Percentiles rank a stretch among this genome's conserved stretches.
These are phyloP conservation scores for Margaritispora aquatica DNA, from an alignment of 495 filamentous ascomycete genomes.

Conservation along the genomic window DNA sequence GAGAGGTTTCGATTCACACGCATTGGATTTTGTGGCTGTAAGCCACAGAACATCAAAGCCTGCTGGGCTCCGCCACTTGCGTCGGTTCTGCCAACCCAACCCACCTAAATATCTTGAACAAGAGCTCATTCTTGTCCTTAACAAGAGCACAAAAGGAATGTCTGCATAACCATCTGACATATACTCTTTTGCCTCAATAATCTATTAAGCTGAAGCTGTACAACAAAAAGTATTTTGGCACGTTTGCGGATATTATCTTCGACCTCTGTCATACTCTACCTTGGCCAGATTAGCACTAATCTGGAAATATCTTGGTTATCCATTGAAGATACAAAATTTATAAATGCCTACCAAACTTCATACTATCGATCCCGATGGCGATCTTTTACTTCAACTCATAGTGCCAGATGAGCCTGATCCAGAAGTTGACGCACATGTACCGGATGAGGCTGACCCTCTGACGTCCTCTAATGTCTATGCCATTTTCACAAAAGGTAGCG, in stretches of 20 bases:
- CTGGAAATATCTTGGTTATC: too few relatives aligned
- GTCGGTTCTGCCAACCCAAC: too few relatives aligned
- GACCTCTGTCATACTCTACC: too few relatives aligned
- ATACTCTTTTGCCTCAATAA: too few relatives aligned
- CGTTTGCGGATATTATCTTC: too few relatives aligned
- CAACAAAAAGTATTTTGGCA: too few relatives aligned
- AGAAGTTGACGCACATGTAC: neutral
- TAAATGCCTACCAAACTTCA: neutral
- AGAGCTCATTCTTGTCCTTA: too few relatives aligned
- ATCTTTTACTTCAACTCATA: constrained; percentile 1
- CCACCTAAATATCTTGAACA: too few relatives aligned
- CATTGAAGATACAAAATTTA: neutral
- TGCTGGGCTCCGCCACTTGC: neutral
- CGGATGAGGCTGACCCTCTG: neutral
- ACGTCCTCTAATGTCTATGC: neutral
- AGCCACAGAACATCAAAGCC: neutral
- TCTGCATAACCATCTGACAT: too few relatives aligned
- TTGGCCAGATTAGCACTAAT: too few relatives aligned
- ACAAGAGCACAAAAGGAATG: too few relatives aligned
- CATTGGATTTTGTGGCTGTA: neutral
- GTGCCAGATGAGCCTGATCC: neutral
- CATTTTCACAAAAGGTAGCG: neutral
- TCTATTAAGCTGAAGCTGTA: too few relatives aligned
- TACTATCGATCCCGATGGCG: constrained; percentile 7
- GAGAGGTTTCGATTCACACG: neutral